These are phyloP conservation scores for Fusarium abutilonis DNA, from an alignment of 2,329 filamentous ascomycete genomes.

Conservation along the genomic window DNA sequence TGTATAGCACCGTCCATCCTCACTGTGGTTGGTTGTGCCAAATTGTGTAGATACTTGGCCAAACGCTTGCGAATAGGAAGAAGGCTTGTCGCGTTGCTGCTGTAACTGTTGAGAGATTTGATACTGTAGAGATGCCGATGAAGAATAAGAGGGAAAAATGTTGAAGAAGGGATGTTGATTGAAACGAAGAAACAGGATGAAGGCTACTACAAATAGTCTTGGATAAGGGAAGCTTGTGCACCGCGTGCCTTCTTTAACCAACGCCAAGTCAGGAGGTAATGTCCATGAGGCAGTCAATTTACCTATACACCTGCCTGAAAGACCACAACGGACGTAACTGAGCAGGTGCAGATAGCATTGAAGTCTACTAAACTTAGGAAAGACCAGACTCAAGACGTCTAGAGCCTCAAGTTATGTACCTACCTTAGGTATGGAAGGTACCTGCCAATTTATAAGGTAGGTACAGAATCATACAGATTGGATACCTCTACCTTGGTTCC, in stretches of 20 bases:
- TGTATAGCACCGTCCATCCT: constrained; percentile 59
- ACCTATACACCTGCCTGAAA: constrained; percentile 1
- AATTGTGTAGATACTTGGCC: neutral
- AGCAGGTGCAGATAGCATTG: constrained; percentile 20
- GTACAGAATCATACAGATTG: too few relatives aligned
- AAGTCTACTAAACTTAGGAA: neutral
- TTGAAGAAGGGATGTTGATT: neutral
- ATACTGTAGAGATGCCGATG: neutral
- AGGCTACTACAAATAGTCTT: neutral
- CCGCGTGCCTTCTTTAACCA: constrained; percentile 10
- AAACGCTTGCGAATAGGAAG: neutral
- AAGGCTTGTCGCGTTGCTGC: neutral
- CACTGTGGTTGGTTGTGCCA: constrained; percentile 39
- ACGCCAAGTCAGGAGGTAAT: constrained; percentile 14
- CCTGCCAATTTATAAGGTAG: too few relatives aligned
- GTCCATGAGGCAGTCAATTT: constrained; percentile 3
- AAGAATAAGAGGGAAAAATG: neutral
- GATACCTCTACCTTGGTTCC: too few relatives aligned
- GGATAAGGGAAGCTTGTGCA: constrained; percentile 4
- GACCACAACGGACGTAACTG: constrained; percentile 25
- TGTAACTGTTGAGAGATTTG: neutral
- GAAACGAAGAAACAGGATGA: neutral
- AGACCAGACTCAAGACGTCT: neutral
- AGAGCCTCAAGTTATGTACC: neutral
- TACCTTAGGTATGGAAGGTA: neutral